Base-by-base conservation (phyloP, 2,329 filamentous ascomycete genomes). In the Dactylellina cionopaga region DNA sequence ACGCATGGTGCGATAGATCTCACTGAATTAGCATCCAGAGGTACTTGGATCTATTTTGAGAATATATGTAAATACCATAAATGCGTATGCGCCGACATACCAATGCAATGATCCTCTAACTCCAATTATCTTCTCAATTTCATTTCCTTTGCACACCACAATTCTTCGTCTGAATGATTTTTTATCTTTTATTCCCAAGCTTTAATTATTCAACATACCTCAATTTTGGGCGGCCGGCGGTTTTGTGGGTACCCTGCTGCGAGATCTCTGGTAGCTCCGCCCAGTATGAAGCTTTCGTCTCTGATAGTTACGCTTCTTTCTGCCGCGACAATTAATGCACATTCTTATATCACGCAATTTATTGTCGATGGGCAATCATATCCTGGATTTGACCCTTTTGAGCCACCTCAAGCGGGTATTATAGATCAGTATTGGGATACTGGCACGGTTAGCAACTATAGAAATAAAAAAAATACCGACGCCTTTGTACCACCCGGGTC, bases 381-480 rank as follows among this genome's bases (percentile, higher is more conserved):
- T 15, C 52, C 35, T 5, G 52, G 35, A n/a, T 56, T 56, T 22
- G 52, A 56, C 11, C 52, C 52, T 5, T 56, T 56, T 22, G 35
- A 43, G 24, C 35, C 37, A 31, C 52, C 52, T 4, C 29, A 44
- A 24, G 22, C 33, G 5, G 52, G 52, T 1, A 56, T 56, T 9
- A 22, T 56, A 6, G 17, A 56, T 27, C 52, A 56, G 24, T 37
- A 33, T 29, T 56, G 52, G 52, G 52, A 56, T 43, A 56, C 52
- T 35, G 46, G n/a, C n/a, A n/a, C n/a, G n/a, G n/a, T n/a, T n/a
- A n/a, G n/a, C n/a, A n/a, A 33, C 3, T 43, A 27, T 5, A 58
- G 27, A 31, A 56, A 56, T 7, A 27, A n/a, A 17, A 41, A 43
- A 10, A 56, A 43, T 7, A 56, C 52, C 19, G 52, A 56, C 15